These are phyloP conservation scores for Guyanaporus albipodus DNA, from an alignment of 768 basidiomycete species.

Conservation along the genomic window DNA sequence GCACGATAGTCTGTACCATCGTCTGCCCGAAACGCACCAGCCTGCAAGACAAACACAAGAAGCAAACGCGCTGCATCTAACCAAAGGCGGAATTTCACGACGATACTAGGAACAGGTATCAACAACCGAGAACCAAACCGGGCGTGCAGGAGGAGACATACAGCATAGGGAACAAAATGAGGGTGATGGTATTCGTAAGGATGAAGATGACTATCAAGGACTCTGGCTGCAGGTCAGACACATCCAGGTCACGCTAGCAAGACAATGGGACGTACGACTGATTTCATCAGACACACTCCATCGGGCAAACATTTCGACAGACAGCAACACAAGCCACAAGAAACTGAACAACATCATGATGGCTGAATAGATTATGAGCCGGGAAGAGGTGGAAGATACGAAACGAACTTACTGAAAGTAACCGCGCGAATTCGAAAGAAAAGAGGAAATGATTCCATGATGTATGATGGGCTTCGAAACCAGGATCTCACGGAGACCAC, in stretches of 20 bases:
- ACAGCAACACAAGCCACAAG: constrained; percentile 47
- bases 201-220: constrained; percentile 46
- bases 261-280: constrained; percentile 38
- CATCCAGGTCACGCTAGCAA: too few species aligned
- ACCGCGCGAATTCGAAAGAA: constrained; percentile 30
- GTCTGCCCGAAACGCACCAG: constrained; percentile 34
- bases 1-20: neutral
- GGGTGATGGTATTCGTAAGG: constrained; percentile 36
- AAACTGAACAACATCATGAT: constrained; percentile 43
- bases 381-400: neutral
- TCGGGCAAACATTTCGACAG: constrained; percentile 41
- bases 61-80: constrained; percentile 49
- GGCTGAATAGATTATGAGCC: constrained; percentile 28
- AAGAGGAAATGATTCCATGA: constrained; percentile 29
- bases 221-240: constrained; percentile 4
- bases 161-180: constrained; percentile 42
- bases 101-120: constrained; percentile 37
- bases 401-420: constrained; percentile 26
- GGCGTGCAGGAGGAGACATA: constrained; percentile 23
- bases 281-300: constrained; percentile 43
- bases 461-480: neutral
- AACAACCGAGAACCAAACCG: neutral
- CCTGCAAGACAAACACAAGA: constrained; percentile 43
- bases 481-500: constrained; percentile 22
- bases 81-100: constrained; percentile 48